Evolutionary conservation across 2,329 filamentous ascomycete species (phyloP).

Genomic region (Pyrenochaeta sp.): DNA sequence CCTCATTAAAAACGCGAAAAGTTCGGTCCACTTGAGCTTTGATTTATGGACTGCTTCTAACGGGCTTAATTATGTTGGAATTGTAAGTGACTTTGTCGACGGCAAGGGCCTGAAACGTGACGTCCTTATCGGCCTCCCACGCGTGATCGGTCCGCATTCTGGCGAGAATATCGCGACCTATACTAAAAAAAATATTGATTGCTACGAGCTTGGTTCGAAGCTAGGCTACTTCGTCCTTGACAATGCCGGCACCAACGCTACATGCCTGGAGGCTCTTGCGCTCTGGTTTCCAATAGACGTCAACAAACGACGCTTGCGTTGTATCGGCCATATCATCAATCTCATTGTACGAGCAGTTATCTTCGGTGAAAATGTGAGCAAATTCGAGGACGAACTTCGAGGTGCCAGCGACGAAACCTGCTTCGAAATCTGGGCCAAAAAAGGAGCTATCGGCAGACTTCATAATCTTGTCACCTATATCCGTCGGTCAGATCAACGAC

Average conservation of each 20-base stretch:
- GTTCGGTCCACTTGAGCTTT: neutral
- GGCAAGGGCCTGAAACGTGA: neutral
- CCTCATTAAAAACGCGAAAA: neutral
- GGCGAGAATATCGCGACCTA: constrained; percentile 4
- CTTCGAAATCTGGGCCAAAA: too few species aligned
- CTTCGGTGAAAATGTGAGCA: too few species aligned
- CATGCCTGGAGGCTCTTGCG: neutral
- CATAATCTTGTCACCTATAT: too few species aligned
- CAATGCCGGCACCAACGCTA: constrained; percentile 3
- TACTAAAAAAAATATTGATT: neutral
- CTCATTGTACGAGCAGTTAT: too few species aligned
- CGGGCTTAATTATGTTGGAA: neutral
- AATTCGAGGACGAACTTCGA: too few species aligned
- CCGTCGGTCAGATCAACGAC: too few species aligned
- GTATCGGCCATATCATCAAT: neutral
- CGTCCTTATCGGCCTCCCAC: too few species aligned
- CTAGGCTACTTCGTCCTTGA: constrained; percentile 3
- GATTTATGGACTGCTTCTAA: neutral
- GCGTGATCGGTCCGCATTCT: neutral
- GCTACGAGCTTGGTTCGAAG: neutral
- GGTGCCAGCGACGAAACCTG: too few species aligned
- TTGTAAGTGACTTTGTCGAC: neutral
- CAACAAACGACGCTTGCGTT: constrained; percentile 1
- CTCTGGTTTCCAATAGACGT: neutral
- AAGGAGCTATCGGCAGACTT: too few species aligned